Evolutionary conservation across 192 early-diverging fungal genomes (phyloP), one percentile per base, ranked within the genome.

Genomic region (Pilaira anomala): DNA sequence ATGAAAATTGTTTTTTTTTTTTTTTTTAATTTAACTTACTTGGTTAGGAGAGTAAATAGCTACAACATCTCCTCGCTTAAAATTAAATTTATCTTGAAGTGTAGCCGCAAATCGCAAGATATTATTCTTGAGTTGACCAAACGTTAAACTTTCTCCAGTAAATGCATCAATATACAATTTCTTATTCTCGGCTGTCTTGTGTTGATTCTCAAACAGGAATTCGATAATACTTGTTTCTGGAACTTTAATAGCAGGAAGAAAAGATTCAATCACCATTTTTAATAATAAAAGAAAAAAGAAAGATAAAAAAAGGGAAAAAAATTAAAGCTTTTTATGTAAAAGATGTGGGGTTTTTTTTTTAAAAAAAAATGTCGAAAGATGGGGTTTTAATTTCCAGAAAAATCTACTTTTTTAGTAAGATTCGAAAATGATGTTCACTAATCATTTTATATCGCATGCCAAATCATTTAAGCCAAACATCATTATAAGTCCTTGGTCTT

Each of bases 101-200:
- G 67, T 55, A 33, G 68, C 68, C 14, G 68, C 68, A 62, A 75
- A 69, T 16, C 61, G 45, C 2, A 65, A 42, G 25, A 62, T 49
- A 9, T 52, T 9, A 8, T 59, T 36, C 19, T 66, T 53, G 2
- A 70, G 45, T 25, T 81, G 69, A 14, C 78, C 78, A 63, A 60
- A 80, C 7, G 73, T 75, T 36, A 78, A 71, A 25, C 46, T 59
- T 1, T 69, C 52, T 28, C 72, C 56, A 9, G 59, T 24, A 19
- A 36, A 18, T 16, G 65, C 82, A 65, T 84, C 80, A 52, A 78
- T 67, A 30, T 78, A 73, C 33, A 81, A 48, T 14, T 49, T 63
- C 22, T 76, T 62, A 3, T 70, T 56, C n/a, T 79, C 80, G 13
- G 55, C 18, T 16, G 71, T 73, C 12, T 55, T 48, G 48, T 80